Base-by-base conservation (phyloP, 495 filamentous ascomycete genomes). In the Echria macrotheca region DNA sequence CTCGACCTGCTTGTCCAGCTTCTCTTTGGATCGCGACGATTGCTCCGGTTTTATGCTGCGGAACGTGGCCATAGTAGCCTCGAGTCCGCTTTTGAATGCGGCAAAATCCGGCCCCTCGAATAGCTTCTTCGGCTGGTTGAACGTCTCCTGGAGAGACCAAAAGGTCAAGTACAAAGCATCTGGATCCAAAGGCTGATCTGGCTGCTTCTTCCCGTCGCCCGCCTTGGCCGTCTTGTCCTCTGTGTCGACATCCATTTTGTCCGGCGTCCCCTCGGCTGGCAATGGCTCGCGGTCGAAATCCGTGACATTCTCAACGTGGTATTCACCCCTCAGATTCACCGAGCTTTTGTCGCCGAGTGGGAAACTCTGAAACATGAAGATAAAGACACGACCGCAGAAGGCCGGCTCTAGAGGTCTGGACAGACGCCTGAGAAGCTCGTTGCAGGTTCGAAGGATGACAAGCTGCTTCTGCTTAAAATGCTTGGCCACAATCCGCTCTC, bases 291-390 rank as follows among this genome's bases (percentile, higher is more conserved):
- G 74, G 47, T 96, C 91, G 62, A 81, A 97, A 0, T 78, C 82
- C 2, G 93, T 99, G 43, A 93, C 81, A 76, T 99, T 99, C 56
- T 96, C 91, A 15, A 84, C 80, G 58, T 99, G 94, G 54, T 91
- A 99, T 66, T 97, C 93, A 55, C 93, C 93, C 22, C 94, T 82
- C 39, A 96, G 77, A 56, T 99, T 99, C 40, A 99, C 91, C 1
- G 91, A 95, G 63, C 93, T 96, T 58, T 87, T 91, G 69, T 99
- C 93, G 21, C 91, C 90, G 0, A 97, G 74, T 9, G 93, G 89
- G 58, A 97, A 96, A 63, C 87, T 94, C 65, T 97, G 93, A 66
- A 96, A 97, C 49, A 97, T 80, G 60, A 95, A 99, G 54, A 99
- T 95, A 61, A 95, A 95, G 17, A 99, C 91, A 36, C 91, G 78